Percentiles rank a stretch among this genome's conserved stretches.
These are phyloP conservation scores for Moesziomyces globuligerus DNA, from an alignment of 1,284 basidiomycete species.

Conservation along the genomic window DNA sequence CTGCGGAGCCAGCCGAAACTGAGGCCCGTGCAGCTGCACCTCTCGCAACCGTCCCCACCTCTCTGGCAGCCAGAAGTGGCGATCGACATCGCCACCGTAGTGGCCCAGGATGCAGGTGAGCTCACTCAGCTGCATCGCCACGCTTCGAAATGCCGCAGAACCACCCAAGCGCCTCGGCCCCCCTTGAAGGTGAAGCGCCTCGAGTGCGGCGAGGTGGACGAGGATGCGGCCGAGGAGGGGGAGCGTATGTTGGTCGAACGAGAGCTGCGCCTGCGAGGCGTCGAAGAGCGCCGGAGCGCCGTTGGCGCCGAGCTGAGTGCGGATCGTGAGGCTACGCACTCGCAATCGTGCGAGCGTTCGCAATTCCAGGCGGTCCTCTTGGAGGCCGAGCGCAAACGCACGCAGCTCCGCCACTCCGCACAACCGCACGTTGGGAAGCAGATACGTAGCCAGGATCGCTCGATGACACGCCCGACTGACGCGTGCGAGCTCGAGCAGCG, in stretches of 20 bases:
- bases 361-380: conserved; percentile 15
- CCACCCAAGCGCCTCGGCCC: conserved; percentile 23
- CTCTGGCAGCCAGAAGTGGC: conserved; percentile 21
- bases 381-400: conserved; percentile 21
- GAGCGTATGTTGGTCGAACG: conserved; percentile 16
- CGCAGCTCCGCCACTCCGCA: conserved; percentile 18
- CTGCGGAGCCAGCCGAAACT: conserved; percentile 11
- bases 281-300: conserved; percentile 37
- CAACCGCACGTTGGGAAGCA: conserved; percentile 17
- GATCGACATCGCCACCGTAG: conserved; percentile 22
- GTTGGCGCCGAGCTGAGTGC: conserved; percentile 13
- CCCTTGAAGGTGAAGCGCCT: conserved; percentile 23
- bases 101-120: conserved; percentile 28
- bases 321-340: conserved; percentile 9
- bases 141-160: background rate
- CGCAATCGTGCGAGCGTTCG: conserved; percentile 6
- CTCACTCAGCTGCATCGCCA: background rate
- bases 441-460: conserved; percentile 8
- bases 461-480: conserved; percentile 24
- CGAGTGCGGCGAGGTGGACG: conserved; percentile 1
- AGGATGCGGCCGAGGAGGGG: conserved; percentile 21
- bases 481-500: conserved; percentile 18
- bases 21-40: conserved; percentile 39
- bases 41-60: conserved; percentile 17
- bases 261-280: conserved; percentile 33